Base-by-base conservation (phyloP, 768 basidiomycete species). In the Pleurotus platypus region DNA sequence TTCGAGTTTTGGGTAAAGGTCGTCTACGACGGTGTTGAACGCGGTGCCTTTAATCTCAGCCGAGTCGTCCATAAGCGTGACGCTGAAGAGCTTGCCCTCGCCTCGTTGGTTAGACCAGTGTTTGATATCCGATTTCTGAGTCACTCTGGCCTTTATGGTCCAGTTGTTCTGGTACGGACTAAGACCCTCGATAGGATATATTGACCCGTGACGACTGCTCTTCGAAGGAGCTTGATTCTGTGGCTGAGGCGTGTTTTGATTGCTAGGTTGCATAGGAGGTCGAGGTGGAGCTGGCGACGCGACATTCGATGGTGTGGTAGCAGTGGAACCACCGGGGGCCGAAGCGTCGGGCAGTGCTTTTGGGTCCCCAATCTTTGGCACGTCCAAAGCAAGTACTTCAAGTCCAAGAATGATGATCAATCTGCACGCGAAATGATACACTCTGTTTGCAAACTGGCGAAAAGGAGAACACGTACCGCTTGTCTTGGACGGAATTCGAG, bases 91-190 rank as follows among this genome's bases (percentile, higher is more conserved):
- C 67, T 98, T 94, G 38, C 97, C 96, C 64, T 98, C 97, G 30
- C 97, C 97, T 9, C 85, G 79, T 58, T 80, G 76, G 69, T 96
- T 98, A 3, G 90, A 88, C 84, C 89, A 99, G n/a, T 83, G 82
- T 63, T 83, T 88, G 66, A 98, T 85, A 0, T 98, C 97, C 1
- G 84, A 84, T 70, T 96, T 98, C 60, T 90, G 83, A 11, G 86
- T 90, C 49, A 98, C 92, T 42, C 92, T 88, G 26, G 92, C 96
- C 69, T 94, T 94, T 78, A 98, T 96, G 8, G 92, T 94, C 97
- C 97, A 99, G 70, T 92, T 92, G 75, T 96, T 98, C 72, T 97
- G 94, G 65, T 98, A 98, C 7, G 96, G 96, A 66, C 90, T 94
- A 46, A 98, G 81, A 4, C 87, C 90, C 67, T 97, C 96, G 61